Conservation (phyloP, 2,329 filamentous ascomycete genomes). For the Colletotrichum tofieldiae region DNA sequence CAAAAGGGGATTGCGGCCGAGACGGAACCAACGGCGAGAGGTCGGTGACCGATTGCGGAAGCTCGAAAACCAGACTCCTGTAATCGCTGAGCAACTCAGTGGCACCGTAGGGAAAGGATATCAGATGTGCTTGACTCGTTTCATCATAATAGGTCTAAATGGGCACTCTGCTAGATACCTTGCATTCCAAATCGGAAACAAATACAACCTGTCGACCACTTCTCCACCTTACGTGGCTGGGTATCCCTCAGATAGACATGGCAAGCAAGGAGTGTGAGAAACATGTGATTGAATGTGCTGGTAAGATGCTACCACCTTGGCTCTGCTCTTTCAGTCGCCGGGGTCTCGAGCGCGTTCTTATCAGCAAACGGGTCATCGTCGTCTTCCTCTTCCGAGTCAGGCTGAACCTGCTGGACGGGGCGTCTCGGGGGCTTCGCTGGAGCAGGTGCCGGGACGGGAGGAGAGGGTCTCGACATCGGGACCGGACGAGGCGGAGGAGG, state of each 20-base stretch:
- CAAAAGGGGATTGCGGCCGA: constrained; percentile 32
- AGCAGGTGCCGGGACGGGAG: constrained; percentile 58
- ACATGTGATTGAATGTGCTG: not conserved
- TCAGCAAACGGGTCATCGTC: constrained; percentile 93
- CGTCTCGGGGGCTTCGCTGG: constrained; percentile 55
- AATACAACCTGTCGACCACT: constrained; percentile 21
- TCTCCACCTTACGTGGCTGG: constrained; percentile 7
- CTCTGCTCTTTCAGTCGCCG: constrained; percentile 37
- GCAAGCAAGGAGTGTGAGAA: constrained; percentile 4
- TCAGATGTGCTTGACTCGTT: constrained; percentile 24
- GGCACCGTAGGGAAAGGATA: not conserved
- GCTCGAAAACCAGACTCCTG: constrained; percentile 8
- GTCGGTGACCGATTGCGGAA: constrained; percentile 36
- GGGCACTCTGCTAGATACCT: constrained; percentile 22
- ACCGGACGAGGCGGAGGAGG: constrained; percentile 65
- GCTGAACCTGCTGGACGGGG: constrained; percentile 50
- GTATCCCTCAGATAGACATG: constrained; percentile 15
- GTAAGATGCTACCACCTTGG: constrained; percentile 43
- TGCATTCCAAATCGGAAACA: constrained; percentile 4
- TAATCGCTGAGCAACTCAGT: not conserved
- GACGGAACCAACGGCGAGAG: constrained; percentile 14
- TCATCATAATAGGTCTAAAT: constrained; percentile 22
- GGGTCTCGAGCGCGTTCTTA: constrained; percentile 74
- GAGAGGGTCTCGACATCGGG: constrained; percentile 63
- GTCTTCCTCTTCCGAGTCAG: constrained; percentile 67